Percentiles rank a stretch among this genome's conserved stretches.
Conservation (phyloP, 2,329 filamentous ascomycete species). For the Aspergillus terreus region DNA sequence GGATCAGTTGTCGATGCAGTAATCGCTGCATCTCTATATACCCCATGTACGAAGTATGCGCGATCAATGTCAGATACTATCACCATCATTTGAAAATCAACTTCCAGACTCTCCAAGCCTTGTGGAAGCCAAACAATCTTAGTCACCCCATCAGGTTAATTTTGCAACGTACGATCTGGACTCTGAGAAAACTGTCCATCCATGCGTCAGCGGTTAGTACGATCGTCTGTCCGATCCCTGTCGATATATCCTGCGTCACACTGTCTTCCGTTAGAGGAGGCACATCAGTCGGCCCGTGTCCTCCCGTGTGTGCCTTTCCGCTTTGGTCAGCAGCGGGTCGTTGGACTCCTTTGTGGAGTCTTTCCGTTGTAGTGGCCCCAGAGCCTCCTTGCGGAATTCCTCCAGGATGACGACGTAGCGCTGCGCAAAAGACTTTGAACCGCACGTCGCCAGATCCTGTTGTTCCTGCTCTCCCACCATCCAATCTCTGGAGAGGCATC, state of each 20-base stretch:
- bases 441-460: constrained; percentile 35
- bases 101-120: constrained; percentile 16
- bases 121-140: constrained; percentile 24
- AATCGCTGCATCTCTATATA: too few relatives aligned
- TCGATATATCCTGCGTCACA: neutral
- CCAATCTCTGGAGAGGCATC: neutral
- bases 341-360: neutral
- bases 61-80: too few relatives aligned
- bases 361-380: constrained; percentile 9
- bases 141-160: constrained; percentile 25
- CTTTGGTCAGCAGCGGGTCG: neutral
- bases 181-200: constrained; percentile 8
- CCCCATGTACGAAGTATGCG: too few relatives aligned
- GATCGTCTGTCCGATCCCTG: neutral
- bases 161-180: constrained; percentile 14
- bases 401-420: constrained; percentile 44
- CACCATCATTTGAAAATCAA: constrained; percentile 3
- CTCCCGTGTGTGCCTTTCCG: neutral
- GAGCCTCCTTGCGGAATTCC: constrained; percentile 28
- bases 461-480: constrained; percentile 31
- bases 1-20: neutral
- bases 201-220: constrained; percentile 5
- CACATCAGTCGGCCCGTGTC: neutral
- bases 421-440: constrained; percentile 36
- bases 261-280: neutral